Evolutionary conservation across 257 asterid genomes (phyloP).

Genomic region (Solanum ossicruentum): DNA sequence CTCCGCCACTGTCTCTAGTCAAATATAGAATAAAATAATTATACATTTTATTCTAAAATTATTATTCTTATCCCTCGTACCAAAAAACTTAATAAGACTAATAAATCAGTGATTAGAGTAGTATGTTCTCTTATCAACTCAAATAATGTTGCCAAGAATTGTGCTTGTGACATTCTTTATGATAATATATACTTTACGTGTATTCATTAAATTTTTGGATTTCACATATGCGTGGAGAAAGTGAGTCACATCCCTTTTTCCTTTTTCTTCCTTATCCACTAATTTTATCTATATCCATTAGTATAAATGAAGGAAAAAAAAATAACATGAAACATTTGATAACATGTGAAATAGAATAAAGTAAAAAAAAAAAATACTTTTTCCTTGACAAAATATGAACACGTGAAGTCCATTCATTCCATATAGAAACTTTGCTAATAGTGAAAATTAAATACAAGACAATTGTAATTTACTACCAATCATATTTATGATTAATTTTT

Average conservation of each 20-base stretch:
- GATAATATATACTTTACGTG: not conserved
- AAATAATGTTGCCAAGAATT: not conserved
- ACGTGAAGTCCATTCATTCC: too few species aligned
- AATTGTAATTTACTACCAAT: too few species aligned
- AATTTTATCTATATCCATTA: not conserved
- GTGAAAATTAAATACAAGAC: too few species aligned
- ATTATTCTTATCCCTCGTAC: too few species aligned
- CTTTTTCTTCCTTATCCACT: not conserved
- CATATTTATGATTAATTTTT: too few species aligned
- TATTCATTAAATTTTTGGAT: not conserved
- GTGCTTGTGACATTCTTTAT: not conserved
- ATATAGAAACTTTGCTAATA: too few species aligned
- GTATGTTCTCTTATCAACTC: not conserved
- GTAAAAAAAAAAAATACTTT: not conserved
- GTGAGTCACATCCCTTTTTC: not conserved
- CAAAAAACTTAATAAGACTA: too few species aligned
- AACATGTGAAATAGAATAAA: not conserved
- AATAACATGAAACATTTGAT: not conserved
- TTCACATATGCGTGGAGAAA: not conserved
- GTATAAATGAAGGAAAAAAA: not conserved
- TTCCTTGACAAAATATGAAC: too few species aligned
- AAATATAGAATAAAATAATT: too few species aligned
- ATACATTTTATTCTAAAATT: accelerated
- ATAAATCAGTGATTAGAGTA: not conserved
- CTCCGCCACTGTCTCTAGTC: too few species aligned